Evolutionary conservation across 2,329 filamentous ascomycete genomes (phyloP), one percentile per base, ranked within the genome.

Genomic region (Trichoderma atrobrunneum): DNA sequence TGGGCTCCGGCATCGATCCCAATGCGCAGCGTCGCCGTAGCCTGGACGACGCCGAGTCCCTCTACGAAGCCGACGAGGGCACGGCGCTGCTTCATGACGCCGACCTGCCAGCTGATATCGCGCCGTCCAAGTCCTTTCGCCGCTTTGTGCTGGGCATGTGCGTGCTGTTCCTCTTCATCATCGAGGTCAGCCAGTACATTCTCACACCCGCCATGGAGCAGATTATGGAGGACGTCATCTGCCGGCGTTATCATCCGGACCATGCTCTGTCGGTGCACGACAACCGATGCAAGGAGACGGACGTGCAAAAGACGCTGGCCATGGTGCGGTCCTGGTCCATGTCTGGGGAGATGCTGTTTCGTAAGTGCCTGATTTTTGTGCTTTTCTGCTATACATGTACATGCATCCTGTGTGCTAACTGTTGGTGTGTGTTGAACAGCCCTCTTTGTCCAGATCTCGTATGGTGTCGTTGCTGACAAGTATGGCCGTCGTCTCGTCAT

Each of bases 141-240:
- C 73, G 76, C 57, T 76, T 77, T 34, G 80, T 82, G 32, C 61
- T 81, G 56, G 67, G 74, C 16, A 79, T 82, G 75, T 79, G 79
- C 71, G 74, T 82, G 57, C 18, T 84, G 2, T 79, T 82, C 28
- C 74, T 87, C 54, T 79, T 87, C 65, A 74, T 87, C 56, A 74
- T 85, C 66, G 83, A 85, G 63, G 79, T 85, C 14, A 84, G 82
- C 72, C 76, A 82, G 12, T 80, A 76, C 71, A 77, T 79, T 70
- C 80, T 78, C 74, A 81, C 69, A 24, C 81, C 86, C 4, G 85
- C 87, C 0, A 76, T 79, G 59, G 85, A 84, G 64, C 84, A 85
- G 68, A 82, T 89, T 65, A 83, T 86, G 74, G 88, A 90, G 76
- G 81, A 83, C 66, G 83, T 88, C 60, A 83, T 88, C 59, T 90